These are phyloP conservation scores for Scheffersomyces parashehatae DNA, from an alignment of 1,139 yeast genomes.

Conservation along the genomic window DNA sequence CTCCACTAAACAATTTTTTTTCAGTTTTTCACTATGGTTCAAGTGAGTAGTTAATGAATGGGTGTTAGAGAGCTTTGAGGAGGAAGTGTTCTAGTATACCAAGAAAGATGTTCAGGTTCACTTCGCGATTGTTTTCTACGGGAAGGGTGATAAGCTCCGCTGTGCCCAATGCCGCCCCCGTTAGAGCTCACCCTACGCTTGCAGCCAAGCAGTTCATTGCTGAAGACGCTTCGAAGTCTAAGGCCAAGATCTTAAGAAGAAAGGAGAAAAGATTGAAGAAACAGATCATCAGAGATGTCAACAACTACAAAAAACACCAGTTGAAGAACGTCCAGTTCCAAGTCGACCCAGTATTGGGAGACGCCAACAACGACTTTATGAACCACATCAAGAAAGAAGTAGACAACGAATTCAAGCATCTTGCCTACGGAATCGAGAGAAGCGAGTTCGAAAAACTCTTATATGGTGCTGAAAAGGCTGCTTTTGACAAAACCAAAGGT, in stretches of 20 bases:
- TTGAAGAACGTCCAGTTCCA: constrained; percentile 31
- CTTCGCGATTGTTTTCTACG: constrained; percentile 21
- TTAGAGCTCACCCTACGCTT: constrained; percentile 24
- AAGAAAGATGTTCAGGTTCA: constrained; percentile 17
- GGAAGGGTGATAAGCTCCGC: constrained; percentile 13
- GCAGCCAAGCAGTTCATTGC: constrained; percentile 37
- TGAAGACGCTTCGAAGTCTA: constrained; percentile 27
- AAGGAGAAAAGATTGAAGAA: constrained; percentile 45
- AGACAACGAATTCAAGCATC: constrained; percentile 54
- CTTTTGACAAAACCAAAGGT: constrained; percentile 29
- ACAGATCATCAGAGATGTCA: constrained; percentile 47
- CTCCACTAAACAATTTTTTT: not conserved
- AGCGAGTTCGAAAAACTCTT: constrained; percentile 73
- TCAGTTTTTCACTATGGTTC: not conserved
- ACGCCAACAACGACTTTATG: constrained; percentile 64
- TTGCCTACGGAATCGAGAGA: constrained; percentile 60
- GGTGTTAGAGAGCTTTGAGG: not conserved
- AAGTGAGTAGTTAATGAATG: no score
- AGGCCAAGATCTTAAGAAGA: constrained; percentile 37
- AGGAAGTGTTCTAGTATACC: constrained; percentile 4
- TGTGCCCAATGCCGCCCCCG: constrained; percentile 10
- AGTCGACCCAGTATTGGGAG: constrained; percentile 81
- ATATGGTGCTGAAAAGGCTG: constrained; percentile 67
- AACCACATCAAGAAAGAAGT: constrained; percentile 65
- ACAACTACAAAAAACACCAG: constrained; percentile 44